Evolutionary conservation across 2,329 filamentous ascomycete genomes (phyloP).

Genomic region (Penicillium sp.): DNA sequence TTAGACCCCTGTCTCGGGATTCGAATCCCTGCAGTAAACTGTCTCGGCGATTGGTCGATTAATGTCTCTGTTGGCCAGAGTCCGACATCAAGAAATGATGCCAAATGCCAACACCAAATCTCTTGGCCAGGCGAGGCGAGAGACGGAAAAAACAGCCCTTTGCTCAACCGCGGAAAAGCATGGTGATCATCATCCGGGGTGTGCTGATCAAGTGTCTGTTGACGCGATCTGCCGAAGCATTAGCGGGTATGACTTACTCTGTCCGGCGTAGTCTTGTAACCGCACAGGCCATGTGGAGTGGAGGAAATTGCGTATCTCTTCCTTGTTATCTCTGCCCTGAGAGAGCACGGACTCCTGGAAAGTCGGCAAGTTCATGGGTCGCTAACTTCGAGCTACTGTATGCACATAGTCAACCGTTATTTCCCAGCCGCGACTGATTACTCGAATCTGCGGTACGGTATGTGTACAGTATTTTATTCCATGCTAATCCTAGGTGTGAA

Average conservation of each 20-base stretch:
- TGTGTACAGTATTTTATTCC: not conserved
- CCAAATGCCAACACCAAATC: not conserved
- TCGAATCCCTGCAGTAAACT: constrained; percentile 14
- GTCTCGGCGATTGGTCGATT: constrained; percentile 2
- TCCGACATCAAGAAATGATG: not conserved
- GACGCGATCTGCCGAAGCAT: constrained; percentile 25
- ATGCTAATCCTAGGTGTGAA: not conserved
- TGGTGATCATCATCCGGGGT: constrained; percentile 15
- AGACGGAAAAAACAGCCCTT: not conserved
- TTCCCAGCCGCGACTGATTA: not conserved
- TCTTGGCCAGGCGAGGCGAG: no score
- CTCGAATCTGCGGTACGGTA: no score
- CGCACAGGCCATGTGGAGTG: constrained; percentile 22
- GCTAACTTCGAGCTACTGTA: not conserved
- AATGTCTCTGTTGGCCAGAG: not conserved
- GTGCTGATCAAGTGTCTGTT: constrained; percentile 5
- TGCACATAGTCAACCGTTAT: not conserved
- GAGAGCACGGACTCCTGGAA: constrained; percentile 21
- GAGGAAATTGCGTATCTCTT: constrained; percentile 10
- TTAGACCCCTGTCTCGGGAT: constrained; percentile 12
- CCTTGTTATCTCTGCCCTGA: constrained; percentile 1
- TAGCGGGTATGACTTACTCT: constrained; percentile 26
- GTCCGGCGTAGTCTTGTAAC: constrained; percentile 19
- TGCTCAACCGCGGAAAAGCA: not conserved
- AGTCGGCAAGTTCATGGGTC: constrained; percentile 13